Base-by-base conservation (phyloP, 345 rosid genomes). In the Gossypium sturtianum region DNA sequence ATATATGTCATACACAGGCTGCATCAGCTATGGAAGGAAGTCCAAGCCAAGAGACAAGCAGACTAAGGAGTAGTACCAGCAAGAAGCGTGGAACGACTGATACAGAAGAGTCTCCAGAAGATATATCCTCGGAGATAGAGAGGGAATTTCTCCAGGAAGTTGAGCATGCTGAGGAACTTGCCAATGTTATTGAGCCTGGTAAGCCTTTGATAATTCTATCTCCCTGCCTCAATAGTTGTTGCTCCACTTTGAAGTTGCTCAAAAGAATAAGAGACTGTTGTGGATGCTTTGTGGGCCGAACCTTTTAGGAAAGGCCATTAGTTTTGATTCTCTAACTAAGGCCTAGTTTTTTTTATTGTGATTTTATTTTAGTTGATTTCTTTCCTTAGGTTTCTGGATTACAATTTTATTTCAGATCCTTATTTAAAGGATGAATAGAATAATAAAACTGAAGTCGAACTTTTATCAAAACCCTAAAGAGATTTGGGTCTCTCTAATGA, bases 1-100 rank as follows among this genome's bases (percentile, higher is more conserved):
- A 91, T 86, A 88, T 93, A 77, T 91, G 98, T 83, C 99, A 95
- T 82, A 75, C 99, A 34, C 94, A 85, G 80, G 97, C 97, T 84
- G 92, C 93, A 63, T 93, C 98, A 74, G 96, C 90, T 59, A 84
- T 82, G 80, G 96, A 91, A 88, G 97, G 89, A 84, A 93, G 90
- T 78, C 92, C 95, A 43, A 83, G 76, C 80, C 88, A 72, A 72
- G 92, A 86, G 71, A 83, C 65, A 69, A 61, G 69, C 58, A 84
- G 84, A 78, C 80, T 80, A 79, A 87, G 87, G 29, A 57, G 61
- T 61, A 82, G 82, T 80, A 77, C 76, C 79, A 73, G 82, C 84
- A 87, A 83, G 77, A 89, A 84, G 83, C 79, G 74, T 34, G 84
- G 80, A 66, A 81, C 81, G 71, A 79, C 87, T 10, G 82, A 83